A percentile compares a stretch with the other conserved stretches of the same genome.
phyloP scores from a whole-genome alignment of 2,329 filamentous ascomycete species.

The Catunica adiposa region DNA sequence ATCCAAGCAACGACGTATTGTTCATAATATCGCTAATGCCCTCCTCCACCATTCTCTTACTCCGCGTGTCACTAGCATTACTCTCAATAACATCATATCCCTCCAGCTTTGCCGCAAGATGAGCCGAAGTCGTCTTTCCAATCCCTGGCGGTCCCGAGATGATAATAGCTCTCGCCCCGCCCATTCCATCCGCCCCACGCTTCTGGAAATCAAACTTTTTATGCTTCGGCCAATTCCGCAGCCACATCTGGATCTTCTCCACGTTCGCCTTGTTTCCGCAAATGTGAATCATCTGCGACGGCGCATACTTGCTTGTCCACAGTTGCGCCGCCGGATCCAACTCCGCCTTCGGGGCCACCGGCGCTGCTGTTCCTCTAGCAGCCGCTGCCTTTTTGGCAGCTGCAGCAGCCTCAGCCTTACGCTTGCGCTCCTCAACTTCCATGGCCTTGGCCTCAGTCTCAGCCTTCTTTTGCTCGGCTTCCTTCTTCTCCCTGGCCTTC shows the following conservation, averaged over 20 bases:
- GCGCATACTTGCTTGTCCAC: slow-evolving; percentile 93
- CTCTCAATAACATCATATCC: slow-evolving; percentile 88
- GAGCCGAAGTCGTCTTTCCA: slow-evolving; percentile 92
- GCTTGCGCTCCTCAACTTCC: slow-evolving; percentile 58
- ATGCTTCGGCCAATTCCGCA: slow-evolving; percentile 63
- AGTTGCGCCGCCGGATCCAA: slow-evolving; percentile 44
- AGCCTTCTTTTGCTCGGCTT: slow-evolving; percentile 69
- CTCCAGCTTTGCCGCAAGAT: slow-evolving; percentile 81
- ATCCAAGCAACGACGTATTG: slow-evolving; percentile 83
- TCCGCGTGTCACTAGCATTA: slow-evolving; percentile 89
- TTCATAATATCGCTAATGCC: slow-evolving; percentile 82
- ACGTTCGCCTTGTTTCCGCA: slow-evolving; percentile 88
- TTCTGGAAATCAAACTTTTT: slow-evolving; percentile 69
- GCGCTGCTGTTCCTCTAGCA: slow-evolving; percentile 24
- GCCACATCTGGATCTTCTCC: slow-evolving; percentile 78
- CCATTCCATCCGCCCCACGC: slow-evolving; percentile 69
- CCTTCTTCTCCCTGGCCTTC: slow-evolving; percentile 69
- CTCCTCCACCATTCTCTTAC: slow-evolving; percentile 85
- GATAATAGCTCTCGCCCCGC: slow-evolving; percentile 74
- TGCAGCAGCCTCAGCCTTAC: slow-evolving; percentile 35
- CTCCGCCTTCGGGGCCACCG: slow-evolving; percentile 23
- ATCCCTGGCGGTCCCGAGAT: slow-evolving; percentile 91
- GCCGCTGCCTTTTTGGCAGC: slow-evolving; percentile 27
- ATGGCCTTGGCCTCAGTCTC: slow-evolving; percentile 68
- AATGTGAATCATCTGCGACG: slow-evolving; percentile 67